Percentiles rank a stretch among this genome's conserved stretches.
Conservation (phyloP, 129 eudicot genomes). For the Arctium minus region DNA sequence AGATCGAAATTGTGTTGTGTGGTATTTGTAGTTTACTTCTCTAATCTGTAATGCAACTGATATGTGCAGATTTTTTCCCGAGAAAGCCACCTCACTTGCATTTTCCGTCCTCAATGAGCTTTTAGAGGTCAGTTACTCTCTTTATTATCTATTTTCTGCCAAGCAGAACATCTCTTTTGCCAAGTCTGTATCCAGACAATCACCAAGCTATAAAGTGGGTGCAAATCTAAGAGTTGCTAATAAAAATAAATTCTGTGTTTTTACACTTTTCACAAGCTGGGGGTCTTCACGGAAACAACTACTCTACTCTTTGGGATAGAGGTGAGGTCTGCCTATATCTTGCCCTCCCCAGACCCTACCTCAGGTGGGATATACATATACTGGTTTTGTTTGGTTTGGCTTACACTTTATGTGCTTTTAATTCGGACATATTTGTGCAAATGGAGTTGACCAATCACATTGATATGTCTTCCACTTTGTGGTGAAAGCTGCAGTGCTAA, state of each 20-base stretch:
- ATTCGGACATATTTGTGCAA: too few relatives aligned
- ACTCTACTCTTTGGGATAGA: neutral
- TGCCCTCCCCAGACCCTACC: too few relatives aligned
- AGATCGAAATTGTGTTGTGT: neutral
- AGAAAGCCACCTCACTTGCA: conserved; percentile 80
- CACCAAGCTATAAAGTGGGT: neutral
- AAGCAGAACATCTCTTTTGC: neutral
- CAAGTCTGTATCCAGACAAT: too few relatives aligned
- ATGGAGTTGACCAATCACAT: too few relatives aligned
- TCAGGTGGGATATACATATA: too few relatives aligned
- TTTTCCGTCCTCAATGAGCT: conserved; percentile 73
- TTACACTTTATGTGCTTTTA: too few relatives aligned
- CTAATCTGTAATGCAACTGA: neutral
- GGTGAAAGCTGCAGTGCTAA: too few relatives aligned
- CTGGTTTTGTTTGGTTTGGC: too few relatives aligned
- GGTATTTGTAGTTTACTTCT: neutral
- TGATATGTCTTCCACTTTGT: too few relatives aligned
- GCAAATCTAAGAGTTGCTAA: neutral
- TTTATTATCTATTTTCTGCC: neutral
- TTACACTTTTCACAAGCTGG: too few relatives aligned
- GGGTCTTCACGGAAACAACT: too few relatives aligned
- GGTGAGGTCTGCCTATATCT: neutral
- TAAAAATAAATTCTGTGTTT: neutral
- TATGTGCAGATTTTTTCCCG: conserved; percentile 68
- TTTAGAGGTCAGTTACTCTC: conserved; percentile 54